A percentile compares a stretch with the other conserved stretches of the same genome.
phyloP scores from a whole-genome alignment of 495 filamentous ascomycete genomes.

The Pyronema omphalodes region DNA sequence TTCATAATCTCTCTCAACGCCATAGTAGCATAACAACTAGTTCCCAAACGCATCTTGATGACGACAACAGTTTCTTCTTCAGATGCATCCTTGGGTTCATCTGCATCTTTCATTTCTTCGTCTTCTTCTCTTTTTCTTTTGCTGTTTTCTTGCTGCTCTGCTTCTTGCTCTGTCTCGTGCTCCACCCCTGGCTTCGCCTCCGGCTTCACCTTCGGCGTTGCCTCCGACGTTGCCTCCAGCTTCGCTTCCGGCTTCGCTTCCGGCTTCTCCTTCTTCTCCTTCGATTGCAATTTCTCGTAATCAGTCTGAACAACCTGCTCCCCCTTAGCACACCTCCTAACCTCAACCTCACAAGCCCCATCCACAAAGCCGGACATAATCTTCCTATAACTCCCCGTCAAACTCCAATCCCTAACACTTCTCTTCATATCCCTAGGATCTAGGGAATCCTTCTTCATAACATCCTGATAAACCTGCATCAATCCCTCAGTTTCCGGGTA shows the following conservation, averaged over 20 bases:
- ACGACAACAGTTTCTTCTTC: constrained; percentile 35
- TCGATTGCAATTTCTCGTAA: constrained; percentile 1
- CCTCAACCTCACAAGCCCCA: constrained; percentile 36
- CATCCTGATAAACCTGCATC: constrained; percentile 55
- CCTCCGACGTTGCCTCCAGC: no score
- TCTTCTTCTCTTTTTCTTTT: constrained; percentile 18
- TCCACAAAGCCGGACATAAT: constrained; percentile 48
- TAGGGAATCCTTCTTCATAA: constrained; percentile 70
- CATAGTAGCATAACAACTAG: constrained; percentile 88
- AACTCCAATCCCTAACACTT: constrained; percentile 61
- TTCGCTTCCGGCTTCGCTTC: no score
- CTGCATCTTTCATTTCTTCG: constrained; percentile 9
- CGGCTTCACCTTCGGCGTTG: no score
- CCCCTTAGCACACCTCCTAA: constrained; percentile 48
- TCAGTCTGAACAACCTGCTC: constrained; percentile 39
- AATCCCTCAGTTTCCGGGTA: constrained; percentile 66
- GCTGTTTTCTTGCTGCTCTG: constrained; percentile 23
- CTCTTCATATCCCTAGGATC: constrained; percentile 80
- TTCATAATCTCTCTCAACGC: constrained; percentile 75
- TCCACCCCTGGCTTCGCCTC: no score
- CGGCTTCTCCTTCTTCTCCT: background rate
- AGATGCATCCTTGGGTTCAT: constrained; percentile 5
- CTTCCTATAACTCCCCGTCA: constrained; percentile 79
- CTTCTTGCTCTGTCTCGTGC: constrained; percentile 23
- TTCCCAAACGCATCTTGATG: constrained; percentile 64